Conservation (phyloP, 2,329 filamentous ascomycete genomes). For the Diplodia corticola region DNA sequence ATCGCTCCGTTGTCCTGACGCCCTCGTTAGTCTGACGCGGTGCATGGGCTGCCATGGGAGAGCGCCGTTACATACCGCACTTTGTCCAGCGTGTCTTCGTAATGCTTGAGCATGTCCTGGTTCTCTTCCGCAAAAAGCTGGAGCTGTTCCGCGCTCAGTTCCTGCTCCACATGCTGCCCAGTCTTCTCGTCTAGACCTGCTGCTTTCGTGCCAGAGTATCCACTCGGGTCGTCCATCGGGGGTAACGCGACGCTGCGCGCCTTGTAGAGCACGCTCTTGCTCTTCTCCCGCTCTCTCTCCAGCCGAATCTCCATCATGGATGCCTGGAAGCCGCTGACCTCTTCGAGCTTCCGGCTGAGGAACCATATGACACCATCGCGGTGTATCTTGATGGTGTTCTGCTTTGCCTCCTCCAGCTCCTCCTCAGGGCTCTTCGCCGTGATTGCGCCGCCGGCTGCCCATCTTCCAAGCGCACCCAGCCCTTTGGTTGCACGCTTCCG, state of each 20-base stretch:
- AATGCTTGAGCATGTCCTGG: slow-evolving; percentile 87
- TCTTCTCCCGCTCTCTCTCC: slow-evolving; percentile 83
- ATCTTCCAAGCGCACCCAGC: slow-evolving; percentile 68
- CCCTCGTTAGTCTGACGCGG: background rate
- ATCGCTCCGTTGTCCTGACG: slow-evolving; percentile 83
- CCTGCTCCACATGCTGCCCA: slow-evolving; percentile 49
- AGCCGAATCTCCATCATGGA: slow-evolving; percentile 91
- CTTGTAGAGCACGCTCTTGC: slow-evolving; percentile 79
- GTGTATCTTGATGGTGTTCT: slow-evolving; percentile 66
- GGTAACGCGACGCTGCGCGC: slow-evolving; percentile 45
- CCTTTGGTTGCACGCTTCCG: slow-evolving; percentile 66
- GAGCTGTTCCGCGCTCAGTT: slow-evolving; percentile 78
- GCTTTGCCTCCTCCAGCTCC: slow-evolving; percentile 67
- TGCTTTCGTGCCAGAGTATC: slow-evolving; percentile 32
- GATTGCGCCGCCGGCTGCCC: slow-evolving; percentile 58
- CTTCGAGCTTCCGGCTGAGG: slow-evolving; percentile 71
- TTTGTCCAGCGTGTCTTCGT: slow-evolving; percentile 91
- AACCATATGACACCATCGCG: slow-evolving; percentile 84
- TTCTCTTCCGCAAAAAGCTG: slow-evolving; percentile 95
- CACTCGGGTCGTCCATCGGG: slow-evolving; percentile 23
- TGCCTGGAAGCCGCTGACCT: slow-evolving; percentile 75
- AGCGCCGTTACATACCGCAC: slow-evolving; percentile 69
- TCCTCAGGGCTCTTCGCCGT: slow-evolving; percentile 66
- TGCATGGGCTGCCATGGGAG: background rate
- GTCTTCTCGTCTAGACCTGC: slow-evolving; percentile 30